Evolutionary conservation across 2,329 filamentous ascomycete species (phyloP), one percentile per base, ranked within the genome.

Genomic region (Ceratocystis destructans): DNA sequence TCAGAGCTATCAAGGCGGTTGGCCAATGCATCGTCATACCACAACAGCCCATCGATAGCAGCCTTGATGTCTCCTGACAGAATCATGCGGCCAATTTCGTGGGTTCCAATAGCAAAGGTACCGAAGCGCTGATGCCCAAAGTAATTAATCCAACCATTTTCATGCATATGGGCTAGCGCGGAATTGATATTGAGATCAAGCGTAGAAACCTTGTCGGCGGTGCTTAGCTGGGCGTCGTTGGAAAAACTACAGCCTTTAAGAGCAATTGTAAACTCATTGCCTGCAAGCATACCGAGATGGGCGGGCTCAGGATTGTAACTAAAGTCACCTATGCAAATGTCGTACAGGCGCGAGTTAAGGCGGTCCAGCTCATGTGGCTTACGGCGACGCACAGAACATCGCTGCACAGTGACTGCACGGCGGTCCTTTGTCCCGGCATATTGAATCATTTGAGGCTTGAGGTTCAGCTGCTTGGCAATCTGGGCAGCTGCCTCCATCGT

Each of bases 51-150:
- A 65, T 90, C 82, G 66, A 94, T 85, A 15, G 93, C 93, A 41
- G 84, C 88, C 73, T 92, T 82, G 70, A 91, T 91, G 72, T 96
- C 85, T 37, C 84, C 87, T 70, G 89, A 83, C 0, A 99, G 81
- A 73, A 99, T 91, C 74, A 89, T 87, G 73, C 87, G 84, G 62
- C 94, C 94, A 62, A 96, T 79, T 50, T 87, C 82, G 72, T 97
- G 90, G 0, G 94, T 99, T 44, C 91, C 88, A 12, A 89, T 87
- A 33, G 85, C 79, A 75, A 94, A 93, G 0, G 91, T 93, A 33
- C 94, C 94, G 72, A 99, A 99, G 28, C 94, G 86, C 76, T 99
- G 94, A n/a, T 97, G 84, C 7, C 94, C 94, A 73, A 92, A 99
- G 77, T 97, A 99, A 76, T 99, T 99, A 76, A 99, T 86, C 79